A percentile compares a stretch with the other conserved stretches of the same genome.
These are phyloP conservation scores for Echinosphaeria canescens DNA, from an alignment of 2,329 filamentous ascomycete species.

Conservation along the genomic window DNA sequence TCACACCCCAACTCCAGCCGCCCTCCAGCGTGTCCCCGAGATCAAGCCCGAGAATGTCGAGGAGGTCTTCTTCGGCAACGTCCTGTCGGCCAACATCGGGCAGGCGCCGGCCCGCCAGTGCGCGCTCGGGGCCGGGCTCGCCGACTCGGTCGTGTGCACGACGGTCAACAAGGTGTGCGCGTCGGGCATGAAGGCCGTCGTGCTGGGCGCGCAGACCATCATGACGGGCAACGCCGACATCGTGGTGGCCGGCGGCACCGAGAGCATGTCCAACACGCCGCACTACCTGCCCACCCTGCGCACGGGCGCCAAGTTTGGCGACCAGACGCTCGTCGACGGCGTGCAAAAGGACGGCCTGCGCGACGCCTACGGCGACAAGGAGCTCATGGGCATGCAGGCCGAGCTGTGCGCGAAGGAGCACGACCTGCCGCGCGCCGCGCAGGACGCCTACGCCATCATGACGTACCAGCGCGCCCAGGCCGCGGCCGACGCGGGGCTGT, in stretches of 20 bases:
- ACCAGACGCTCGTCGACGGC: slow-evolving; percentile 75
- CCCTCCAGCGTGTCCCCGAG: slow-evolving; percentile 65
- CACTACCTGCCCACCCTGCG: slow-evolving; percentile 86
- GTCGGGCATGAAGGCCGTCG: slow-evolving; percentile 82
- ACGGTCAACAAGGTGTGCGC: slow-evolving; percentile 99
- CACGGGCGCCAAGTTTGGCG: slow-evolving; percentile 80
- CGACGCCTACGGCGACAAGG: slow-evolving; percentile 76
- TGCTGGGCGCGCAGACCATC: slow-evolving; percentile 90
- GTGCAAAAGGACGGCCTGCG: slow-evolving; percentile 88
- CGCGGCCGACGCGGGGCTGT: slow-evolving; percentile 61
- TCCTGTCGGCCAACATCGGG: slow-evolving; percentile 84
- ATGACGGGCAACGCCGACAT: slow-evolving; percentile 88
- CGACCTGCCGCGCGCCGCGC: slow-evolving; percentile 58
- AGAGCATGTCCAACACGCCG: slow-evolving; percentile 96
- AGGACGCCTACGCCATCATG: slow-evolving; percentile 91
- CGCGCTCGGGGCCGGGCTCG: slow-evolving; percentile 71
- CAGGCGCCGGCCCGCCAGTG: slow-evolving; percentile 95
- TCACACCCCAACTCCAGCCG: slow-evolving; percentile 20
- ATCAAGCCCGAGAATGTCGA: slow-evolving; percentile 81
- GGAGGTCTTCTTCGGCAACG: slow-evolving; percentile 97
- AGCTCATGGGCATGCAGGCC: slow-evolving; percentile 87
- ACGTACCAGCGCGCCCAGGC: slow-evolving; percentile 87
- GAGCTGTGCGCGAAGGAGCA: slow-evolving; percentile 86
- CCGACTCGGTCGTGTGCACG: slow-evolving; percentile 61
- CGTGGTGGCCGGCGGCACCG: slow-evolving; percentile 81